Evolutionary conservation across 2,329 filamentous ascomycete genomes (phyloP), one percentile per base, ranked within the genome.

Genomic region (Colletotrichum lentis): DNA sequence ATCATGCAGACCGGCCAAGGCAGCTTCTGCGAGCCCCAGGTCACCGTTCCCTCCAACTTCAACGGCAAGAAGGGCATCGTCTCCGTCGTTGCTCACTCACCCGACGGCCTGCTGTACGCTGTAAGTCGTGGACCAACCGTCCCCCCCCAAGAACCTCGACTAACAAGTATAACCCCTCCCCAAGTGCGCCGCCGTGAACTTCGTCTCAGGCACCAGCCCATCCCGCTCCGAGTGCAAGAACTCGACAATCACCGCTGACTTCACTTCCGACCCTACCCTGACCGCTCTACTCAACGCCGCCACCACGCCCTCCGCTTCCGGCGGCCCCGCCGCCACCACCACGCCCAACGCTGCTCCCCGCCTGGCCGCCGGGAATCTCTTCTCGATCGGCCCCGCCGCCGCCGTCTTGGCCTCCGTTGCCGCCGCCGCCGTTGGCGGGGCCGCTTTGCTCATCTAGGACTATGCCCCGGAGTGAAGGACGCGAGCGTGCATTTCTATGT

Each of bases 81-180:
- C 5, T 77, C 83, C 50, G 76, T 89, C 37, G 82, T 85, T 0
- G 81, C 80, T 24, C 79, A 83, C 22, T 86, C 83, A 0, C 77
- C 81, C 0, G 88, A 90, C 68, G 88, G 88, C 3, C 69, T 85
- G 18, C 76, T 89, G 6, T 89, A 83, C 73, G 83, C 87, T 80
- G 86, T 88, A 76, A 61, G 79, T 72, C 24, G 1, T 22, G 2
- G 18, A 16, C 12, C 10, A 50, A 6, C n/a, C 24, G 8, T 27
- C 1, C 27, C 27, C 27, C 27, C 3, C 35, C 35, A 18, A 5
- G 12, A 43, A 2, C 43, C 18, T 62, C 57, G 5, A 56, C 62
- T 71, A 62, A 70, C 31, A 12, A 10, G 27, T 10, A 31, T 31
- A 10, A 31, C 1, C 27, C n/a, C 39, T 7, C 4, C 11, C 16